phyloP scores from a whole-genome alignment of 257 asterid genomes.

The Linderniella brevidens region DNA sequence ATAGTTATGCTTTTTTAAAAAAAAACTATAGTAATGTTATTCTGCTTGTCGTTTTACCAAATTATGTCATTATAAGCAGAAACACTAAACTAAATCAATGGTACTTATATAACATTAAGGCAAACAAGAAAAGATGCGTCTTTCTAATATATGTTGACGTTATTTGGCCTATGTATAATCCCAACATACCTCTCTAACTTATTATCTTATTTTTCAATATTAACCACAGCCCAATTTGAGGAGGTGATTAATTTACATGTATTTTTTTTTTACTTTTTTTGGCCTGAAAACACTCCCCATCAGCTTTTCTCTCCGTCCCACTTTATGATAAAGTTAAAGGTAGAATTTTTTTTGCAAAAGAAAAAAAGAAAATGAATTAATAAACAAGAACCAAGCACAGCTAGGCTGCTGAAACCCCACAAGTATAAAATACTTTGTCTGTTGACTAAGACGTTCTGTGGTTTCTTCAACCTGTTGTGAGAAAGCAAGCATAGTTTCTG shows the following conservation, averaged over 20 bases:
- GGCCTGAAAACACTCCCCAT: constrained; percentile 55
- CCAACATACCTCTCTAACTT: too few relatives aligned
- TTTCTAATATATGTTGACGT: background rate
- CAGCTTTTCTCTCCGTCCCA: constrained; percentile 39
- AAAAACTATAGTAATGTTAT: too few relatives aligned
- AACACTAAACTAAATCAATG: too few relatives aligned
- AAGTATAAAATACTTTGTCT: constrained; percentile 24
- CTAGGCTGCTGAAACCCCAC: constrained; percentile 28
- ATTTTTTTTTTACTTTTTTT: constrained; percentile 27
- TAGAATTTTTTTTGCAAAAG: too few relatives aligned
- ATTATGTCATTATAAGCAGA: too few relatives aligned
- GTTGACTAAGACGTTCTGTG: constrained; percentile 25
- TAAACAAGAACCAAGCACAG: constrained; percentile 13
- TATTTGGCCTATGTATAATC: too few relatives aligned
- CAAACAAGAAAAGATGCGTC: too few relatives aligned
- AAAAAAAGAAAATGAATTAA: constrained; percentile 8
- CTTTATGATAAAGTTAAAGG: constrained; percentile 54
- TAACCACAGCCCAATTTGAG: constrained; percentile 25
- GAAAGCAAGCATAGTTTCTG: constrained; percentile 19
- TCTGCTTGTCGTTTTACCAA: too few relatives aligned
- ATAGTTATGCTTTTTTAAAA: too few relatives aligned
- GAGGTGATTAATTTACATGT: constrained; percentile 30
- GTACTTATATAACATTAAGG: too few relatives aligned
- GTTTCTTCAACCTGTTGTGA: constrained; percentile 22
- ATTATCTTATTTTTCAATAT: too few relatives aligned